Percentiles rank a stretch among this genome's conserved stretches.
These are phyloP conservation scores for Discostella stelligeroides DNA, from an alignment of 108 stramenopile genomes.

Conservation along the genomic window DNA sequence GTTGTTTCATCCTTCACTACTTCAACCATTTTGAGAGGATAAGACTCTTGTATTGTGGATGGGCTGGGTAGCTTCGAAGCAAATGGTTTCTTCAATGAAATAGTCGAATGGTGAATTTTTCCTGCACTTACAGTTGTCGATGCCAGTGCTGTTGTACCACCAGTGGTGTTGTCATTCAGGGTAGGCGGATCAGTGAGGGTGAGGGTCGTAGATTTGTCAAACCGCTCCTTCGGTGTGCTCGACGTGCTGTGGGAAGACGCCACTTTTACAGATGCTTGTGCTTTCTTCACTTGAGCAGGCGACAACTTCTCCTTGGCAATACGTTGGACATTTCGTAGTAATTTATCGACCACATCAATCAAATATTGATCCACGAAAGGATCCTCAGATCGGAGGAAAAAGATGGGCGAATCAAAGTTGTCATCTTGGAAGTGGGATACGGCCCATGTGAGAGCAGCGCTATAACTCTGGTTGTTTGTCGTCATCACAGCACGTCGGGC, in stretches of 20 bases:
- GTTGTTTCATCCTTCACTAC: conserved; percentile 1
- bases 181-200: neutral
- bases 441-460: conserved; percentile 77
- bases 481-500: conserved; percentile 67
- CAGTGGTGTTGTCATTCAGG: neutral
- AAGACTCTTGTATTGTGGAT: neutral
- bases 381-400: conserved; percentile 37
- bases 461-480: conserved; percentile 62
- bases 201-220: neutral
- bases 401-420: conserved; percentile 70
- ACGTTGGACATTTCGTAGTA: conserved; percentile 12
- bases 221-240: neutral
- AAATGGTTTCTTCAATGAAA: neutral
- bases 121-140: neutral
- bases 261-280: neutral
- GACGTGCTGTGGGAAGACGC: neutral
- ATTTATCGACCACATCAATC: conserved; percentile 8
- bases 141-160: neutral
- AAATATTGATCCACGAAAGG: conserved; percentile 13
- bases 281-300: neutral
- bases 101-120: neutral
- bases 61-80: neutral
- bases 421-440: conserved; percentile 69
- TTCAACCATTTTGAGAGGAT: neutral
- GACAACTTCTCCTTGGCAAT: neutral